phyloP scores from a whole-genome alignment of 202 grass and related monocot genomes.

The Schoenoplectus tabernaemontani region DNA sequence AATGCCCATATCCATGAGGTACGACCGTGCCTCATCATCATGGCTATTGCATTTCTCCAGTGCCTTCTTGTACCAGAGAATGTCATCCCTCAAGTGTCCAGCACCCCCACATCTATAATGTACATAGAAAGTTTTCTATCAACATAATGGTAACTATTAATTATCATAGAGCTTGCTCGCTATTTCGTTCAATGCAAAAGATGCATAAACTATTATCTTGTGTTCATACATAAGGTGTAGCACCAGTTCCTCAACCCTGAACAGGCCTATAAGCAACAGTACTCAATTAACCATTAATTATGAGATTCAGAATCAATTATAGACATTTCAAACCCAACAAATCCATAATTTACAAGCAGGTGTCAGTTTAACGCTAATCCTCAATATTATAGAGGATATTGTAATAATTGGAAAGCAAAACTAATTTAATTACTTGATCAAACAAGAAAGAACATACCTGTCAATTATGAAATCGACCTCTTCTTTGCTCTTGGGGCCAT shows the following conservation, averaged over 20 bases:
- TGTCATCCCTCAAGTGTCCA: constrained; percentile 80
- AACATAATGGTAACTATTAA: not conserved
- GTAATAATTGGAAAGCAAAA: not conserved
- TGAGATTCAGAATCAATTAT: too few relatives aligned
- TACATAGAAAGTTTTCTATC: constrained; percentile 12
- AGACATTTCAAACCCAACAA: constrained; percentile 12
- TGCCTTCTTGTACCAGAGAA: constrained; percentile 60
- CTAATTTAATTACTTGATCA: not conserved
- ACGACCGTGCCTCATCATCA: constrained; percentile 52
- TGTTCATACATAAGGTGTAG: not conserved
- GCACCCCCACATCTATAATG: constrained; percentile 72
- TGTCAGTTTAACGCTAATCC: not conserved
- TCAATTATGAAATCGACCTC: constrained; percentile 81
- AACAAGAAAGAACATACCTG: constrained; percentile 39
- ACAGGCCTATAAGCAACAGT: not conserved
- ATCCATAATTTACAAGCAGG: not conserved
- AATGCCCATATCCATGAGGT: constrained; percentile 83
- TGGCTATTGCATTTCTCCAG: constrained; percentile 61
- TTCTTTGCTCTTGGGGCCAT: constrained; percentile 92
- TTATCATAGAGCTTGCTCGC: not conserved
- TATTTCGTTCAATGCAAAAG: not conserved
- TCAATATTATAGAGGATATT: not conserved
- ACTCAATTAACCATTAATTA: not conserved
- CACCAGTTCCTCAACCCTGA: not conserved
- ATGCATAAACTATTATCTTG: not conserved